phyloP scores from a whole-genome alignment of 768 basidiomycete genomes.

The Mycena maculata region DNA sequence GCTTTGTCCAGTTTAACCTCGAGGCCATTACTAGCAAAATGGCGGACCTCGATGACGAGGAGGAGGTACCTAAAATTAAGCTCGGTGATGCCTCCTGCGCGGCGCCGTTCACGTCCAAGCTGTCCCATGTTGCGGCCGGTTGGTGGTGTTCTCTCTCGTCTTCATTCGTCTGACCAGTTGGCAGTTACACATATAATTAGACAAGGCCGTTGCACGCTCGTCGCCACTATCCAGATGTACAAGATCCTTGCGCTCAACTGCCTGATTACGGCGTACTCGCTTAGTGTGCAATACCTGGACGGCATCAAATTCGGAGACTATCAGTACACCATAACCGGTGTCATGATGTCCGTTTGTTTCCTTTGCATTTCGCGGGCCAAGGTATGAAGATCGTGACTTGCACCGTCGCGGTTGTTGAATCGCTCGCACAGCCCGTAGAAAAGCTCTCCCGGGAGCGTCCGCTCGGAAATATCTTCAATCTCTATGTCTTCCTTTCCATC shows the following conservation, averaged over 20 bases:
- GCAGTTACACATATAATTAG: constrained; percentile 96
- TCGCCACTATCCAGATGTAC: constrained; percentile 99
- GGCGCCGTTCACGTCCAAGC: constrained; percentile 97
- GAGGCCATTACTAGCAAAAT: constrained; percentile 84
- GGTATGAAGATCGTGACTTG: constrained; percentile 57
- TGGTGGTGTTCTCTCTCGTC: constrained; percentile 47
- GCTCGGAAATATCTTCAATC: constrained; percentile 94
- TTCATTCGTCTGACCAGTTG: constrained; percentile 7
- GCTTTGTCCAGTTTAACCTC: constrained; percentile 74
- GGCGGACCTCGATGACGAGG: constrained; percentile 93
- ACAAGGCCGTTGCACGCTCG: constrained; percentile 97
- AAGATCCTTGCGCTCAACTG: constrained; percentile 98
- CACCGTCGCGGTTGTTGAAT: not conserved
- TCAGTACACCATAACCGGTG: constrained; percentile 95
- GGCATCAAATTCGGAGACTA: constrained; percentile 99
- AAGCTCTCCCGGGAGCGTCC: constrained; percentile 94
- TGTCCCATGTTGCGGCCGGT: constrained; percentile 98
- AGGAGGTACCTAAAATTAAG: constrained; percentile 97
- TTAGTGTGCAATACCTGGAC: constrained; percentile 97
- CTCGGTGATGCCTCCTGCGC: constrained; percentile 99
- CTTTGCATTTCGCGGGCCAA: constrained; percentile 97
- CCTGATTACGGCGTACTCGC: constrained; percentile 97
- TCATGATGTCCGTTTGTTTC: constrained; percentile 99
- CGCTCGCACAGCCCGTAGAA: constrained; percentile 82
- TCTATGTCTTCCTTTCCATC: constrained; percentile 94